Evolutionary conservation across 345 rosid species (phyloP).

Genomic region (Syzygium grande): DNA sequence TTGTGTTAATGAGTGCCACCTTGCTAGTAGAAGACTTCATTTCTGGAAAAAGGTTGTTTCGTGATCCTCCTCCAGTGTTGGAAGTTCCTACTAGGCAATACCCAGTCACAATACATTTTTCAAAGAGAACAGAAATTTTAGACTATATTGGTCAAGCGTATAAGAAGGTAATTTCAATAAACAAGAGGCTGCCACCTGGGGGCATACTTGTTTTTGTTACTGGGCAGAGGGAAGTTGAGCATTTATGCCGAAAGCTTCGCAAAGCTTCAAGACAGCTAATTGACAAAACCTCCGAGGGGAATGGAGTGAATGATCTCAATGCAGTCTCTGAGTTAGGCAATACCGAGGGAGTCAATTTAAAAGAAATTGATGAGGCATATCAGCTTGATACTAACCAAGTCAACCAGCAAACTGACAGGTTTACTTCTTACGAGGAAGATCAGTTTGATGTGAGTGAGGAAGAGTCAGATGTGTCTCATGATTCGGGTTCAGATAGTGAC

Average conservation of each 20-base stretch:
- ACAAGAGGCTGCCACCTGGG: constrained; percentile 78
- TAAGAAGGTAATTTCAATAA: constrained; percentile 79
- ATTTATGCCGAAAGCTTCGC: constrained; percentile 53
- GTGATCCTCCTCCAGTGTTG: constrained; percentile 56
- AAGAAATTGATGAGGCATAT: constrained; percentile 78
- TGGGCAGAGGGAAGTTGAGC: constrained; percentile 91
- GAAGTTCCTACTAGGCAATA: constrained; percentile 82
- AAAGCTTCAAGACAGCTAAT: constrained; percentile 51
- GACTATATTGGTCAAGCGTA: constrained; percentile 88
- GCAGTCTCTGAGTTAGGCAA: constrained; percentile 20
- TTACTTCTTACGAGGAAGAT: constrained; percentile 50
- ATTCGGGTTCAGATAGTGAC: constrained; percentile 64
- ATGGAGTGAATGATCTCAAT: constrained; percentile 16
- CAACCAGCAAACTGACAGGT: constrained; percentile 36
- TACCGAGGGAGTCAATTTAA: constrained; percentile 42
- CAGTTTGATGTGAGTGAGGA: constrained; percentile 22
- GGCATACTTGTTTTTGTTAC: constrained; percentile 93
- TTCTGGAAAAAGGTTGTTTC: constrained; percentile 62
- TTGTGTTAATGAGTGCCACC: constrained; percentile 93
- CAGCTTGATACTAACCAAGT: constrained; percentile 22
- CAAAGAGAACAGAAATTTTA: constrained; percentile 71
- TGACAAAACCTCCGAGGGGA: constrained; percentile 12
- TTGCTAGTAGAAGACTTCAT: constrained; percentile 72
- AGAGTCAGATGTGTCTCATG: constrained; percentile 38
- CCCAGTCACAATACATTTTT: constrained; percentile 71